Percentiles rank a stretch among this genome's conserved stretches.
phyloP scores from a whole-genome alignment of 1,284 basidiomycete species.

The Hortiboletus rubellus region DNA sequence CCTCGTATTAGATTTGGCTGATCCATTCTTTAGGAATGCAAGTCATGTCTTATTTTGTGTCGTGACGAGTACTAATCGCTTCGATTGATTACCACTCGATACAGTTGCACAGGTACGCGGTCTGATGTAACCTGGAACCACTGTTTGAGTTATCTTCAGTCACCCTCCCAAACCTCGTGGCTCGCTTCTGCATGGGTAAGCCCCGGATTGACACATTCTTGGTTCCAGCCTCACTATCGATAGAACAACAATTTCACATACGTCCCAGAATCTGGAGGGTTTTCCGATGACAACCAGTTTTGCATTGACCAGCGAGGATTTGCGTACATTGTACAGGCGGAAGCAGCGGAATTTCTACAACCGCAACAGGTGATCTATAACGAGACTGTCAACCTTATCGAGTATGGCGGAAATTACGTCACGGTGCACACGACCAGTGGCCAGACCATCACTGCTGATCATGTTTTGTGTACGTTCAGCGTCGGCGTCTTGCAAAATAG shows the following conservation, averaged over 20 bases:
- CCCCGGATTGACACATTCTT: neutral
- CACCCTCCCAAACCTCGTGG: slow-evolving; percentile 12
- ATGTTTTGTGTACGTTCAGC: slow-evolving; percentile 10
- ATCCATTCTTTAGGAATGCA: slow-evolving; percentile 12
- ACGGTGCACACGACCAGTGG: slow-evolving; percentile 8
- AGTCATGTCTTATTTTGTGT: slow-evolving; percentile 2
- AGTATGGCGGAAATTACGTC: neutral
- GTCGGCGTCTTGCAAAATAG: slow-evolving; percentile 7
- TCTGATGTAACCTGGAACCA: neutral
- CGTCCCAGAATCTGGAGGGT: slow-evolving; percentile 9
- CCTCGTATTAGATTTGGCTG: neutral
- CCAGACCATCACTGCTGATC: slow-evolving; percentile 8
- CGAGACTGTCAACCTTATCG: slow-evolving; percentile 6
- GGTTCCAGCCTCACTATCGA: neutral
- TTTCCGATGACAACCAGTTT: neutral
- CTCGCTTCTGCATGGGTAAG: slow-evolving; percentile 12
- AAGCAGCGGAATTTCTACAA: slow-evolving; percentile 8
- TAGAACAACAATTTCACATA: slow-evolving; percentile 14
- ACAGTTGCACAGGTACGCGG: slow-evolving; percentile 12
- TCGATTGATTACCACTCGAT: neutral
- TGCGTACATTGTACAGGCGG: slow-evolving; percentile 1
- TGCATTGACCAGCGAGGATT: slow-evolving; percentile 13
- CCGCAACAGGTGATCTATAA: slow-evolving; percentile 8
- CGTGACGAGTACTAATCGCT: neutral
- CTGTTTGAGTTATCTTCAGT: neutral